A percentile compares a stretch with the other conserved stretches of the same genome.
Conservation (phyloP, 306 rosid species). For the Prunus mongolica region DNA sequence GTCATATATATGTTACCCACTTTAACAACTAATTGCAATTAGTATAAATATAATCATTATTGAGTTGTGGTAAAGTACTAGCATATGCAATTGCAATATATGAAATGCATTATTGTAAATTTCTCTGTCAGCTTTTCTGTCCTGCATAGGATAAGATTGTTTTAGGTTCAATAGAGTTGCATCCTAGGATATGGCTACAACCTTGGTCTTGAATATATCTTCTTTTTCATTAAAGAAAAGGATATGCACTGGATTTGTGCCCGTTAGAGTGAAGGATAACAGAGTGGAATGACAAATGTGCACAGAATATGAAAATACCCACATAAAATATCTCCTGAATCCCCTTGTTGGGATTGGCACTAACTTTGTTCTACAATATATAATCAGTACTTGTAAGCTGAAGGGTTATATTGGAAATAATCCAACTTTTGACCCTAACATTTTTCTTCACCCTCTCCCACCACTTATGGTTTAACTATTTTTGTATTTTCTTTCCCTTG, state of each 20-base stretch:
- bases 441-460: no score
- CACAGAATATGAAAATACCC: background rate
- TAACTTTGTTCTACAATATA: background rate
- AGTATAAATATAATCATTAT: background rate
- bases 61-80: background rate
- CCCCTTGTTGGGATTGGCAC: background rate
- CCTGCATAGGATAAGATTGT: background rate
- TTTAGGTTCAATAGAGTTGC: background rate
- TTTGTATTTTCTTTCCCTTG: background rate
- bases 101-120: background rate
- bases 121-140: background rate
- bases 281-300: conserved; percentile 8
- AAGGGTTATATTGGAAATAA: background rate
- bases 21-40: background rate
- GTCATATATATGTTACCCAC: conserved; percentile 6
- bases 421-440: no score
- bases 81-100: background rate
- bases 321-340: background rate
- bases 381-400: background rate
- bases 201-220: no score
- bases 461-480: no score
- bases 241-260: background rate
- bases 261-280: background rate
- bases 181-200: background rate
- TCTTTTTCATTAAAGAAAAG: background rate